Base-by-base conservation (phyloP, 2,329 filamentous ascomycete genomes). In the Stemphylium vesicarium region DNA sequence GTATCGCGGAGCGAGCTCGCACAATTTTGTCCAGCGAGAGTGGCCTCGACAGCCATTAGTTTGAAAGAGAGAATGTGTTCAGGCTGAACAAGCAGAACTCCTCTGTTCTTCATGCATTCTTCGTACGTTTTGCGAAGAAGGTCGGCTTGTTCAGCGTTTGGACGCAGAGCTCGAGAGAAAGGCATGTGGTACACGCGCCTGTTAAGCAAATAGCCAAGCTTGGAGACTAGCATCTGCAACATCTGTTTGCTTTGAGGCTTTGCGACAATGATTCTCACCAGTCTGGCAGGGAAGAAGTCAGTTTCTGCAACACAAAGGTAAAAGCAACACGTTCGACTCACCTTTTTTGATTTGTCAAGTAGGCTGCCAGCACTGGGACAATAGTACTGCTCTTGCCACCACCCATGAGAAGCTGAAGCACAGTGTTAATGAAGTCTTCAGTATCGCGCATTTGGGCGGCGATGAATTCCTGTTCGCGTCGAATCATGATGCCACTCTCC, bases 61-160 rank as follows among this genome's bases (percentile, higher is more conserved):
- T 87, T 80, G 42, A 89, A 84, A 0, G 87, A 90, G 0, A 90
- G 69, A 0, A 88, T 66, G 52, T 89, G 83, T 59, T 89, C 86
- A 0, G 87, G 87, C 31, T 88, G 85, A 0, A 85, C 75, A 0
- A 90, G 71, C 0, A 90, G 61, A 0, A 90, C 73, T 0, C 86
- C 86, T 0, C 84, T 79, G 0, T 69, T 66, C 0, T 54, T n/a
- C 60, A 79, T 79, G 44, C 85, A 89, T 8, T 81, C 72, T 0
- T 70, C 6, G 11, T 79, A 80, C 0, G 83, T 71, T 0, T 59
- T 4, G 0, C 62, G 50, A 3, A 89, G 79, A 0, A 45, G 33
- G 0, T 51, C 5, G 0, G 79, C 78, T 11, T 80, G 63, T 0
- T 29, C 0, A 0, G 38, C 0, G 0, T 56, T 62, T 0, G 85